Evolutionary conservation across 805 yeast species (phyloP).

Genomic region (Metschnikowia corniflorae): DNA sequence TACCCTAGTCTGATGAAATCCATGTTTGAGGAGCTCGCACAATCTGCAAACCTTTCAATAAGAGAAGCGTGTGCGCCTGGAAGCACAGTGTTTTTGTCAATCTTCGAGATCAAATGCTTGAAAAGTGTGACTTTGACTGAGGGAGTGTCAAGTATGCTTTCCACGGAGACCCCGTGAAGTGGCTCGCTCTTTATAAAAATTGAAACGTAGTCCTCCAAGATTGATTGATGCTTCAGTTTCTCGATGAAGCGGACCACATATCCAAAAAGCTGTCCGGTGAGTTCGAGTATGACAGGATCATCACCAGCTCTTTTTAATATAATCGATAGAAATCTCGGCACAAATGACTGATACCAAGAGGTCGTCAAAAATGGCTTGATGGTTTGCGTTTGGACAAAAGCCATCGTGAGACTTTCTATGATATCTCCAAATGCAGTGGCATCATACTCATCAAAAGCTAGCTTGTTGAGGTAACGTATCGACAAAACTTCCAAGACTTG

Average conservation of each 20-base stretch:
- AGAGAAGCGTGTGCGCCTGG: conserved; percentile 12
- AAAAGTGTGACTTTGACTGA: conserved; percentile 31
- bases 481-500: conserved; percentile 43
- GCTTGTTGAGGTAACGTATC: conserved; percentile 42
- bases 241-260: conserved; percentile 39
- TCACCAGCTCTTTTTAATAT: conserved; percentile 14
- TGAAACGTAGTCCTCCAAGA: conserved; percentile 36
- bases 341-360: conserved; percentile 42
- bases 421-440: conserved; percentile 10
- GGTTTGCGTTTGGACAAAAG: conserved; percentile 27
- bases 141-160: conserved; percentile 23
- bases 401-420: conserved; percentile 18
- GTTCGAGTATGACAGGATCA: conserved; percentile 30
- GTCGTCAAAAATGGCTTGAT: conserved; percentile 35
- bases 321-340: conserved; percentile 35
- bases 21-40: conserved; percentile 16
- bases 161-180: conserved; percentile 11
- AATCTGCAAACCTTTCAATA: conserved; percentile 32
- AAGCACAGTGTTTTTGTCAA: conserved; percentile 38
- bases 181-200: conserved; percentile 31
- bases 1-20: conserved; percentile 32
- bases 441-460: conserved; percentile 21
- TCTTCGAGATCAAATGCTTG: conserved; percentile 47
- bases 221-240: conserved; percentile 41
- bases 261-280: conserved; percentile 41